Conservation (phyloP, 192 early-diverging fungal genomes). For the Backusella luteola region DNA sequence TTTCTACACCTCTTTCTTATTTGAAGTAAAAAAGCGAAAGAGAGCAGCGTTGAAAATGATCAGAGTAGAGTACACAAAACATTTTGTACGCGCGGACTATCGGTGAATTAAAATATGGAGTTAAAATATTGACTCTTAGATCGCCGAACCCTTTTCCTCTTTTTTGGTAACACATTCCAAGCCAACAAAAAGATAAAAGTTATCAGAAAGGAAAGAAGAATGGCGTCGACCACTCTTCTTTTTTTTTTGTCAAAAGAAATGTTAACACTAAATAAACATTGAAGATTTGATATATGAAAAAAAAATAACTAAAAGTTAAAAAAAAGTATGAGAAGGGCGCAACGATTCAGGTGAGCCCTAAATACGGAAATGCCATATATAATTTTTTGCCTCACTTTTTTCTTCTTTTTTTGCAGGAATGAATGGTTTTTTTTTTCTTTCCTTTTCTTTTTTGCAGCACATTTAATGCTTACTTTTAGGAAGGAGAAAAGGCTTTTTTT, state of each 20-base stretch:
- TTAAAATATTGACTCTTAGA: neutral
- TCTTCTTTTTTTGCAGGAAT: neutral
- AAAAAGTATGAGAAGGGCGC: neutral
- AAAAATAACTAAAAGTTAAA: neutral
- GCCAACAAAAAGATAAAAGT: neutral
- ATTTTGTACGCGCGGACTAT: neutral
- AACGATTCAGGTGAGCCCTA: neutral
- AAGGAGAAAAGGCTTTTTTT: neutral
- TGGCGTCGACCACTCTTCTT: neutral
- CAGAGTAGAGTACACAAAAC: neutral
- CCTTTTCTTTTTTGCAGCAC: neutral
- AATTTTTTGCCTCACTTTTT: neutral
- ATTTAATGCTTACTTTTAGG: neutral
- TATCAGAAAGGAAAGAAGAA: neutral
- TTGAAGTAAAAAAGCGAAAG: neutral
- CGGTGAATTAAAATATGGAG: neutral
- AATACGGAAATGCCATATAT: neutral
- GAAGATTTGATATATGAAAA: neutral
- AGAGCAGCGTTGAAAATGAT: neutral
- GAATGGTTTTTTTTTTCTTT: neutral
- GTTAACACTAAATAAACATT: neutral
- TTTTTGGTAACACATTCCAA: neutral
- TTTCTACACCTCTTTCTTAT: neutral
- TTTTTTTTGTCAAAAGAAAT: neutral
- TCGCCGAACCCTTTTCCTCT: neutral